Evolutionary conservation across 768 basidiomycete genomes (phyloP), one percentile per base, ranked within the genome.

Genomic region (Boletus subparvulus): DNA sequence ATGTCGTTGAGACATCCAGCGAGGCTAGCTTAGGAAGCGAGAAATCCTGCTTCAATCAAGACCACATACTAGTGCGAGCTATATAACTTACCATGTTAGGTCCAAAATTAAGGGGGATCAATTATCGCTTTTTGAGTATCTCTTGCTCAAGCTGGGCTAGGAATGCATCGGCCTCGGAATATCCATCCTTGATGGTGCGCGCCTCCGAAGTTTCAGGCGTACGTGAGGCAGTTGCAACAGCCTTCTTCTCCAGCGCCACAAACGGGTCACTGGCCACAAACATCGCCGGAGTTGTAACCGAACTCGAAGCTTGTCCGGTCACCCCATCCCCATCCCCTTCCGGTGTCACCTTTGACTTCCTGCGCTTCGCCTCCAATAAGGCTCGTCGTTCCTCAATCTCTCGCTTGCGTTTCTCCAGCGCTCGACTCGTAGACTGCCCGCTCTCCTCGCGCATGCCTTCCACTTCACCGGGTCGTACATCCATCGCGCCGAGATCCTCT

Each of bases 351-450:
- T 61, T 74, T 41, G 74, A 63, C 71, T 89, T 92, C 63, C 77
- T 77, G 59, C 87, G 78, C 71, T 90, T 89, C 26, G 85, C 86
- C 44, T 88, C 86, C 24, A 91, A 61, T 58, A 83, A 39, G 61
- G 73, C 72, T 33, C 77, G 72, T 55, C 90, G 75, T 64, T 89
- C 87, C 66, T 90, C 90, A 1, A 90, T 61, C 54, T 90, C 87
- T 56, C 85, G 76, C 69, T 87, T 88, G 64, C 88, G 77, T 73
- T 90, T 91, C 71, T 87, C 85, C 49, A 75, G 58, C 36, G 79
- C 78, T 53, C 84, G 74, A 65, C 85, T 87, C 64, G 72, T 75
- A 24, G 68, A 53, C 30, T 60, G 60, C 40, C 47, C 58, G 19
- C 66, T 60, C 30, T 69, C 73, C 35, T 76, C 77, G 16, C 74